Evolutionary conservation across 768 basidiomycete genomes (phyloP).

Genomic region (Saitozyma sp.): DNA sequence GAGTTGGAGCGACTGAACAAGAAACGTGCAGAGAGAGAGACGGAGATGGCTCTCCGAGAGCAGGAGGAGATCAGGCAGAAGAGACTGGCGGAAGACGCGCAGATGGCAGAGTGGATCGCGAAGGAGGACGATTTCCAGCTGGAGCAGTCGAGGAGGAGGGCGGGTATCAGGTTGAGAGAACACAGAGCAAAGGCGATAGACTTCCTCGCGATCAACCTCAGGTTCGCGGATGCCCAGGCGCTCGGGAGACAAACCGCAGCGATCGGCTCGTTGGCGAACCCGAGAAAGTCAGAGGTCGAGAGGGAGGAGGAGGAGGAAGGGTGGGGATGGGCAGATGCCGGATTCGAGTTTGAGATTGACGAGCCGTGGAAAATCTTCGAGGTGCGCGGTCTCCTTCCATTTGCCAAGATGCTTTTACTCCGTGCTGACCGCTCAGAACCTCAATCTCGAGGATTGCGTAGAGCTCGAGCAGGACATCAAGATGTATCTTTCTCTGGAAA

Average conservation of each 20-base stretch:
- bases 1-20: slow-evolving; percentile 89
- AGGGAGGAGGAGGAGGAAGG: slow-evolving; percentile 67
- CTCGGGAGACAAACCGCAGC: slow-evolving; percentile 33
- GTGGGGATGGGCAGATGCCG: slow-evolving; percentile 72
- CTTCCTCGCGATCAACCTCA: slow-evolving; percentile 91
- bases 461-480: slow-evolving; percentile 95
- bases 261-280: slow-evolving; percentile 39
- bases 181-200: slow-evolving; percentile 98
- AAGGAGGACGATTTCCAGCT: slow-evolving; percentile 97
- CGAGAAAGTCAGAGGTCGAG: slow-evolving; percentile 55
- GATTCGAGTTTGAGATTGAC: slow-evolving; percentile 94
- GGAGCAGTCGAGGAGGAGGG: slow-evolving; percentile 85
- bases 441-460: slow-evolving; percentile 81
- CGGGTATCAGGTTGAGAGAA: slow-evolving; percentile 91
- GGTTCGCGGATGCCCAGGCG: slow-evolving; percentile 68
- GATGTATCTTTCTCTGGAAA: slow-evolving; percentile 83
- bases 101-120: slow-evolving; percentile 97
- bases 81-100: slow-evolving; percentile 85
- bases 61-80: slow-evolving; percentile 90
- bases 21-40: slow-evolving; percentile 87
- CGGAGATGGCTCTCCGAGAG: slow-evolving; percentile 80
- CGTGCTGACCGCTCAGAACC: slow-evolving; percentile 60
- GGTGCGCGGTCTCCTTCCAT: slow-evolving; percentile 57
- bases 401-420: neutral
- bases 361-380: slow-evolving; percentile 98